Evolutionary conservation across 768 basidiomycete species (phyloP).

Genomic region (Podaxis sp.): DNA sequence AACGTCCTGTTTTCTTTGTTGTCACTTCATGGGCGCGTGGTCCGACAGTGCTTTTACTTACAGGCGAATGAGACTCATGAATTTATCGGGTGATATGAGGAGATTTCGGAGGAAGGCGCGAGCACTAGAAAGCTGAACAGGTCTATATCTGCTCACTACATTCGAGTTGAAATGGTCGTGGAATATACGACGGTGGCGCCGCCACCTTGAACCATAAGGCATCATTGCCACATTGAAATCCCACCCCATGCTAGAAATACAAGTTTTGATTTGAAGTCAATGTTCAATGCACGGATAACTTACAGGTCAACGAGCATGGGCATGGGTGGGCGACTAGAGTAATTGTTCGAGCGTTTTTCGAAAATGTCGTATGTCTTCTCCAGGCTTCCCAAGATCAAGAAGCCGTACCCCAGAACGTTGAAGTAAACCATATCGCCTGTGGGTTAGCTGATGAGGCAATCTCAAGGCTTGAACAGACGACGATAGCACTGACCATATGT

Average conservation of each 20-base stretch:
- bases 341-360: slow-evolving; percentile 19
- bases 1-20: background rate
- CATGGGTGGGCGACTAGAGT: slow-evolving; percentile 25
- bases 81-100: background rate
- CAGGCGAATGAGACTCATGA: background rate
- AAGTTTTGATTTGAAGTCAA: background rate
- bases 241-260: slow-evolving; percentile 19
- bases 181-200: slow-evolving; percentile 23
- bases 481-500: slow-evolving; percentile 22
- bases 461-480: too few relatives aligned
- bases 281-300: background rate
- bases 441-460: too few relatives aligned
- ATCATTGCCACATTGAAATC: slow-evolving; percentile 5
- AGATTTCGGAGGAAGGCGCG: slow-evolving; percentile 13
- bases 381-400: slow-evolving; percentile 13
- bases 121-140: slow-evolving; percentile 1
- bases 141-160: slow-evolving; percentile 13
- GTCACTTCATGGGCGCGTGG: background rate
- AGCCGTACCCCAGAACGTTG: slow-evolving; percentile 16
- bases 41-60: background rate
- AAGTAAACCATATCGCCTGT: slow-evolving; percentile 23
- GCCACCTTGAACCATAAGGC: slow-evolving; percentile 25
- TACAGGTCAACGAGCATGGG: slow-evolving; percentile 23
- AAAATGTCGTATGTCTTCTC: slow-evolving; percentile 20
- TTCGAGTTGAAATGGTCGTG: slow-evolving; percentile 26